A percentile compares a stretch with the other conserved stretches of the same genome.
These are phyloP conservation scores for Leptosphaerulina australis DNA, from an alignment of 2,329 filamentous ascomycete species.

Conservation along the genomic window DNA sequence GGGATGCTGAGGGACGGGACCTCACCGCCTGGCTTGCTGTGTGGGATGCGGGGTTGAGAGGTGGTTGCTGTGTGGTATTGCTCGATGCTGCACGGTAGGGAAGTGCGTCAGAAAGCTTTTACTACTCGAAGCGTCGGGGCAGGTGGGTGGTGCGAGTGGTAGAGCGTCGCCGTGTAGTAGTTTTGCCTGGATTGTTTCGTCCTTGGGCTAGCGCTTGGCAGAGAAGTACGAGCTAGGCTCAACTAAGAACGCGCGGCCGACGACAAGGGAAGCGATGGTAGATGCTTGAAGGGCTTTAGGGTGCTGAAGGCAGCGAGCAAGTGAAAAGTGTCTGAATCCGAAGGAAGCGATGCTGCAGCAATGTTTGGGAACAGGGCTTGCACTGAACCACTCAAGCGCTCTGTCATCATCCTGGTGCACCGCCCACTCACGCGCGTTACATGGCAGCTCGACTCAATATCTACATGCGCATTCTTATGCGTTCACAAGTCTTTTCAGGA, in stretches of 20 bases:
- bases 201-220: constrained; percentile 25
- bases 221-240: constrained; percentile 25
- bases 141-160: constrained; percentile 34
- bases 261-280: constrained; percentile 13
- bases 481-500: background rate
- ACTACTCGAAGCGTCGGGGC: constrained; percentile 26
- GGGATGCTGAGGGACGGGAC: constrained; percentile 39
- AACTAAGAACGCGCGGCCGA: constrained; percentile 28
- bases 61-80: constrained; percentile 18
- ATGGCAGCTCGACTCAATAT: constrained; percentile 8
- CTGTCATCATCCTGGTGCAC: constrained; percentile 22
- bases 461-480: constrained; percentile 14
- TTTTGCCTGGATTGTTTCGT: constrained; percentile 35
- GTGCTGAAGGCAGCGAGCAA: constrained; percentile 3
- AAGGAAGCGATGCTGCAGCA: constrained; percentile 6
- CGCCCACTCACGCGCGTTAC: constrained; percentile 15
- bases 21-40: constrained; percentile 47
- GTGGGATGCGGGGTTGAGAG: constrained; percentile 25
- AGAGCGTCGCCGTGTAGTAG: constrained; percentile 37
- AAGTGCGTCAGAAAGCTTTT: constrained; percentile 27
- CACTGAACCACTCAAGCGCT: constrained; percentile 14
- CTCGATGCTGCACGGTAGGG: constrained; percentile 33
- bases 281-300: background rate
- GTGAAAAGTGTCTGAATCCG: constrained; percentile 2
- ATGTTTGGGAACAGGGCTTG: constrained; percentile 6